Conservation (phyloP, 768 basidiomycete species). For the Suillus subluteus region DNA sequence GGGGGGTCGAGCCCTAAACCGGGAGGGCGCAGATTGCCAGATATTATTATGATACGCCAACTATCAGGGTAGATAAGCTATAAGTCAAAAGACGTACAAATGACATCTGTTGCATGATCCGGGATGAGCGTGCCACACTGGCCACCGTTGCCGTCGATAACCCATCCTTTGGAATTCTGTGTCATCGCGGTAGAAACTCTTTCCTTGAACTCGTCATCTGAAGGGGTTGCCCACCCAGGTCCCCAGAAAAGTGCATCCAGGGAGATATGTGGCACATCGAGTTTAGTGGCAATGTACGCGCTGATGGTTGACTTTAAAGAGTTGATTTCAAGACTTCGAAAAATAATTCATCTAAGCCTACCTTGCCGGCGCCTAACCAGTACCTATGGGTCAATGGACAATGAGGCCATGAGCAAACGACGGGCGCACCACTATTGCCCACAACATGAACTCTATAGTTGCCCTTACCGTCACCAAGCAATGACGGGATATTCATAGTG, state of each 20-base stretch:
- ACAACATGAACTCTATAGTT: conserved; percentile 49
- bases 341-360: conserved; percentile 16
- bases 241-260: conserved; percentile 54
- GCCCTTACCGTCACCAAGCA: conserved; percentile 49
- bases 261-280: conserved; percentile 49
- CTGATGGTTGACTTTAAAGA: conserved; percentile 51
- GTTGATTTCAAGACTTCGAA: not conserved
- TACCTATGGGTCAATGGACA: not conserved
- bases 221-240: conserved; percentile 47
- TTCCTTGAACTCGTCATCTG: conserved; percentile 30
- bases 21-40: not conserved
- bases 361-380: conserved; percentile 44
- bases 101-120: conserved; percentile 50
- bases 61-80: not conserved
- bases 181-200: conserved; percentile 26
- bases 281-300: conserved; percentile 42
- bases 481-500: conserved; percentile 26
- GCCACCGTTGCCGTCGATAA: conserved; percentile 54
- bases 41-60: not conserved
- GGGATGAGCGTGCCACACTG: conserved; percentile 37
- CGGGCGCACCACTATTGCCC: conserved; percentile 55
- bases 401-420: conserved; percentile 4
- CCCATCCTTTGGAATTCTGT: conserved; percentile 47
- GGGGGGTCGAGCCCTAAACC: conserved; percentile 70
- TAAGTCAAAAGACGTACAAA: conserved; percentile 44